These are phyloP conservation scores for Crotalaria pallida DNA, from an alignment of 306 rosid species.

Conservation along the genomic window DNA sequence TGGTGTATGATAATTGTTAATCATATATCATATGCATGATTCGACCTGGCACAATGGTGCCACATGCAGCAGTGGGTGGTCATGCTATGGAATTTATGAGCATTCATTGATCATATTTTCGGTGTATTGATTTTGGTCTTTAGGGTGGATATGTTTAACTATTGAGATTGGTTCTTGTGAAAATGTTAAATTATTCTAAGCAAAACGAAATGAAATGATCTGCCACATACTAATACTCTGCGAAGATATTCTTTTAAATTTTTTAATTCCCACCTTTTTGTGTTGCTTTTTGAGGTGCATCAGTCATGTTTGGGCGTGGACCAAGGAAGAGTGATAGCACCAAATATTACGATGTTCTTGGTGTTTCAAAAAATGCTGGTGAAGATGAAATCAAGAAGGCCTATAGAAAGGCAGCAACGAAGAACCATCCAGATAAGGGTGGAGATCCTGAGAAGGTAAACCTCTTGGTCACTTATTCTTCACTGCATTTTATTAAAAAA, in stretches of 20 bases:
- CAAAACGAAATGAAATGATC: background rate
- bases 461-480: background rate
- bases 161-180: background rate
- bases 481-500: background rate
- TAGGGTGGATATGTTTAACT: background rate
- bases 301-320: conserved; percentile 68
- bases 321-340: conserved; percentile 59
- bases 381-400: conserved; percentile 79
- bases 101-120: background rate
- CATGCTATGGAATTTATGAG: background rate
- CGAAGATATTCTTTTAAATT: background rate
- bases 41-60: background rate
- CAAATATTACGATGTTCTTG: conserved; percentile 64
- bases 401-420: conserved; percentile 65
- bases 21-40: background rate
- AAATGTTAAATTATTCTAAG: background rate
- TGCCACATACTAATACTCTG: background rate
- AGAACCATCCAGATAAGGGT: conserved; percentile 81
- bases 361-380: conserved; percentile 56
- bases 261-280: background rate
- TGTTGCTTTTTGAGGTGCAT: conserved; percentile 20
- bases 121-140: background rate
- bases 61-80: background rate
- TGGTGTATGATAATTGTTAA: too few relatives aligned
- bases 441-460: conserved; percentile 84